Base-by-base conservation (phyloP, 768 basidiomycete genomes). In the Boletus speciosus region DNA sequence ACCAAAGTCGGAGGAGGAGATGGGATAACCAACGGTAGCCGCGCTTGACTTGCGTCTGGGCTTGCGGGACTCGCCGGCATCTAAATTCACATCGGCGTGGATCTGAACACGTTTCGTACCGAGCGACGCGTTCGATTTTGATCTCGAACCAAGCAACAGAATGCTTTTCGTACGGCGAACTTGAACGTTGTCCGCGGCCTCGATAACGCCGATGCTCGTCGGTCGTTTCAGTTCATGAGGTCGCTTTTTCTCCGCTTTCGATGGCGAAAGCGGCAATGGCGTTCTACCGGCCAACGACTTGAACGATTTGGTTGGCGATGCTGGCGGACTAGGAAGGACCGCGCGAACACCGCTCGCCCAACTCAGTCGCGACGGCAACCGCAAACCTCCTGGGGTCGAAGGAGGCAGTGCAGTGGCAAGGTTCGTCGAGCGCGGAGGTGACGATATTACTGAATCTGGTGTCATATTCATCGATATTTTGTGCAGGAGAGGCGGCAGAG, bases 151-250 rank as follows among this genome's bases (percentile, higher is more conserved):
- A 1, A 70, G 62, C n/a, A 71, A n/a, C 0, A 71, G 19, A 1
- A 71, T 70, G 47, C 68, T 70, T 37, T 70, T 70, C 29, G 70
- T 70, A 16, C 65, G 59, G 27, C 63, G 63, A n/a, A 63, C 62
- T 10, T 62, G 59, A 1, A 43, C 47, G 12, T 61, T 56, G 27
- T 65, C 67, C 19, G 67, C 63, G 40, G 67, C 69, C 38, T 69
- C 69, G 10, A 71, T 61, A n/a, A 69, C 60, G 3, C 69, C 60
- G 40, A 69, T 57, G 47, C 69, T 71, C 8, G 54, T 59, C 0
- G 69, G 69, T 16, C 66, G 58, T 45, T 60, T 64, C 1, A 62
- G 56, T 40, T 49, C 57, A 5, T 27, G 44, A 6, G 61, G 23
- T 2, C 50, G 60, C 34, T 27, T 54, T 21, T 45, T 51, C 39